Evolutionary conservation across 148 eudicot genomes (phyloP).

Genomic region (Dysphania ambrosioides): DNA sequence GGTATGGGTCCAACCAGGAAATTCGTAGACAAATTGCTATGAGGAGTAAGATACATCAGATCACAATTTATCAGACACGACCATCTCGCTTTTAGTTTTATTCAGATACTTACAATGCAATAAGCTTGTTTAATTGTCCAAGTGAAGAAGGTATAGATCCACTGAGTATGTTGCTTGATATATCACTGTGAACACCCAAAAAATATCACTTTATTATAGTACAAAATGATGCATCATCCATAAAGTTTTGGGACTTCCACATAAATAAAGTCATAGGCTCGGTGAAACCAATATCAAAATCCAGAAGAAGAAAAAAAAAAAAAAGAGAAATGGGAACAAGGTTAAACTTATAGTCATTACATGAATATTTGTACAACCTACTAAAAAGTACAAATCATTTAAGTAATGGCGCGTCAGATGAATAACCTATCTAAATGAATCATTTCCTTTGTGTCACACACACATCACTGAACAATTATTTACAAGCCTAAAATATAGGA

Average conservation of each 20-base stretch:
- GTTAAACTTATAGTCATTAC: background rate
- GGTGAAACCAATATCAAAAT: background rate
- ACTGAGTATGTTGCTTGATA: conserved; percentile 79
- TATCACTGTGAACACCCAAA: conserved; percentile 53
- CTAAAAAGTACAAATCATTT: background rate
- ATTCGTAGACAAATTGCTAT: conserved; percentile 86
- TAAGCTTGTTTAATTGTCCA: conserved; percentile 68
- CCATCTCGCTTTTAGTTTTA: conserved; percentile 5
- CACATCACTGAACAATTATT: background rate
- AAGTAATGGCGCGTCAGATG: background rate
- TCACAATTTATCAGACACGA: conserved; percentile 10
- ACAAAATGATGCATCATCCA: background rate
- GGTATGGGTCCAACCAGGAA: conserved; percentile 83
- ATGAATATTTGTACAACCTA: background rate
- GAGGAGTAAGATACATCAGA: conserved; percentile 3
- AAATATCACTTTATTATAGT: conserved; percentile 4
- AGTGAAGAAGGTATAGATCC: conserved; percentile 82
- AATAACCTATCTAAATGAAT: background rate
- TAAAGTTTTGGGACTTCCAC: background rate
- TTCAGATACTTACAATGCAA: conserved; percentile 55
- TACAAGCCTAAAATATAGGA: background rate
- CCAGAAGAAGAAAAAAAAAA: background rate
- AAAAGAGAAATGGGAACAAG: background rate
- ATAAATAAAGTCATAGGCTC: background rate
- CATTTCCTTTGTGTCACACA: background rate